phyloP scores from a whole-genome alignment of 768 basidiomycete species.

The Pisolithus albus region DNA sequence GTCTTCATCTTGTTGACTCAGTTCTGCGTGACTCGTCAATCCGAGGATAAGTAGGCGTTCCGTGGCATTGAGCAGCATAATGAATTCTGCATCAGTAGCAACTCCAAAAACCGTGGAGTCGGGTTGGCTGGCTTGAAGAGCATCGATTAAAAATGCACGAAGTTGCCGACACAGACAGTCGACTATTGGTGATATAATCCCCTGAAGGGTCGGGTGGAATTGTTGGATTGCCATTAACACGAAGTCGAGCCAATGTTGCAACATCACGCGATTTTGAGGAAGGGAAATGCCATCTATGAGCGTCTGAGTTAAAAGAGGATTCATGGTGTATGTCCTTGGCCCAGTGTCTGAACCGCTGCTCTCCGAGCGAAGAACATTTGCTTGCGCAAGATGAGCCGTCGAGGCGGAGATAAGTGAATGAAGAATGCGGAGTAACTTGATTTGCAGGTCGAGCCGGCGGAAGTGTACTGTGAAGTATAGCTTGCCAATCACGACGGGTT shows the following conservation, averaged over 20 bases:
- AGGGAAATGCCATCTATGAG: constrained; percentile 74
- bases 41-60: constrained; percentile 78
- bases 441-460: constrained; percentile 75
- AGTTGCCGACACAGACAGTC: constrained; percentile 77
- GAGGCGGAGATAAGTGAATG: constrained; percentile 78
- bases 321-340: constrained; percentile 42
- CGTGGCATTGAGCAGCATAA: constrained; percentile 76
- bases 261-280: constrained; percentile 63
- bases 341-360: constrained; percentile 29
- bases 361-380: constrained; percentile 19
- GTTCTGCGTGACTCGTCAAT: constrained; percentile 51
- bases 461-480: constrained; percentile 69
- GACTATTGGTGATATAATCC: constrained; percentile 63
- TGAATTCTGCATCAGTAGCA: constrained; percentile 73
- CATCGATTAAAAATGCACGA: constrained; percentile 47
- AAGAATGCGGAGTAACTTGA: constrained; percentile 85
- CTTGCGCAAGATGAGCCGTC: constrained; percentile 27
- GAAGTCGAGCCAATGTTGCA: constrained; percentile 98
- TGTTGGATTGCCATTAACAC: constrained; percentile 85
- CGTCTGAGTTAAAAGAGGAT: constrained; percentile 69
- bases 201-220: constrained; percentile 65
- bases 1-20: constrained; percentile 51
- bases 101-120: constrained; percentile 40
- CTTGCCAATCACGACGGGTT: constrained; percentile 66
- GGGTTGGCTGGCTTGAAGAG: constrained; percentile 37